Conservation (phyloP, 345 rosid species). For the Ceriops tagal region DNA sequence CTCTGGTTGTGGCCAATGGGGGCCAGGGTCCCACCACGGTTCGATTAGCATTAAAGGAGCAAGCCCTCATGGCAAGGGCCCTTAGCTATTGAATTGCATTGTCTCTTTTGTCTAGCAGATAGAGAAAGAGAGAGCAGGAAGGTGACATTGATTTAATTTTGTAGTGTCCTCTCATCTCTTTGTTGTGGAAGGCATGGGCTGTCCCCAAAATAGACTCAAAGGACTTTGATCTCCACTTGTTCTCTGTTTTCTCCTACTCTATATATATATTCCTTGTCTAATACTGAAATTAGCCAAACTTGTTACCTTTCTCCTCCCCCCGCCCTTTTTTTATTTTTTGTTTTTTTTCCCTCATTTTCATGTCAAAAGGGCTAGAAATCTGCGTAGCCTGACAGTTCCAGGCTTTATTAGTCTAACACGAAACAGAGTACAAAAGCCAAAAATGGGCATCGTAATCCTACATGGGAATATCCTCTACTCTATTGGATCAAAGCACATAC, state of each 20-base stretch:
- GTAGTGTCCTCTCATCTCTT: slow-evolving; percentile 4
- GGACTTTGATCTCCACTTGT: slow-evolving; percentile 4
- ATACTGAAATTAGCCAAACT: no score
- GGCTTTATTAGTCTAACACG: no score
- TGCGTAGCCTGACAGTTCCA: no score
- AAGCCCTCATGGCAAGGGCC: slow-evolving; percentile 9
- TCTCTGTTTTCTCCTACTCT: neutral
- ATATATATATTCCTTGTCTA: slow-evolving; percentile 7
- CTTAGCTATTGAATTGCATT: slow-evolving; percentile 23
- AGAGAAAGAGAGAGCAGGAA: neutral
- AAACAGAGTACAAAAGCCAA: no score
- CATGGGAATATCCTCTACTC: no score
- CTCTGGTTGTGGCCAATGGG: slow-evolving; percentile 20
- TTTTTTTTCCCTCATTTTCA: no score
- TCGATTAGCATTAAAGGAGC: slow-evolving; percentile 13
- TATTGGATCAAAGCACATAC: no score
- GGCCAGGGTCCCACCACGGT: slow-evolving; percentile 23
- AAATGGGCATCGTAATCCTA: no score
- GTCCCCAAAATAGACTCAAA: slow-evolving; percentile 7
- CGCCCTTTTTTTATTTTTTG: no score
- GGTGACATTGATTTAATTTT: slow-evolving; percentile 12
- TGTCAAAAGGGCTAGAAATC: no score
- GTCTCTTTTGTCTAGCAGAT: slow-evolving; percentile 20
- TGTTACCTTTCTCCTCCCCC: no score
- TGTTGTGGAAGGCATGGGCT: slow-evolving; percentile 14